Percentiles rank a stretch among this genome's conserved stretches.
Evolutionary conservation across 176 grass and related monocot species (phyloP).

Genomic region (Musa itinerans): DNA sequence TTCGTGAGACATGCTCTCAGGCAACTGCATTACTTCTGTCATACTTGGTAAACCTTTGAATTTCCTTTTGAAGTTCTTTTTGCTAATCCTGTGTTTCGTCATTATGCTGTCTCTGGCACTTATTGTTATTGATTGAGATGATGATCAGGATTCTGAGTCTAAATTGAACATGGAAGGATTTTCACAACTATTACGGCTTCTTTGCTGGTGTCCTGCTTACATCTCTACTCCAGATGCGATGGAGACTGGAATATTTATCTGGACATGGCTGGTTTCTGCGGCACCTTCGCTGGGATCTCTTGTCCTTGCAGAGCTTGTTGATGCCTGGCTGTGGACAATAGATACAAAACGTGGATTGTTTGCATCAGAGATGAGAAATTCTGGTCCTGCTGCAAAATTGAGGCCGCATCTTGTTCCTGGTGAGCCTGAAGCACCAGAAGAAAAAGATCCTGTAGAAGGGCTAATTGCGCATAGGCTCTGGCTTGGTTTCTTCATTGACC

Average conservation of each 20-base stretch:
- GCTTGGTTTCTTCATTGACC: slow-evolving; percentile 98
- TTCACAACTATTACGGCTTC: slow-evolving; percentile 87
- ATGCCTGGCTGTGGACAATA: slow-evolving; percentile 99
- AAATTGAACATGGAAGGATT: slow-evolving; percentile 82
- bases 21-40: slow-evolving; percentile 93
- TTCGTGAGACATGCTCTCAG: slow-evolving; percentile 97
- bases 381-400: slow-evolving; percentile 91
- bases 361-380: slow-evolving; percentile 93
- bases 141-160: slow-evolving; percentile 54
- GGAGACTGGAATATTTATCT: slow-evolving; percentile 98
- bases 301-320: slow-evolving; percentile 92
- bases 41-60: slow-evolving; percentile 55
- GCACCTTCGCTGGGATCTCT: slow-evolving; percentile 82
- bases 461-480: slow-evolving; percentile 92
- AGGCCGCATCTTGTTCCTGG: slow-evolving; percentile 92
- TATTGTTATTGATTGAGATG: slow-evolving; percentile 18
- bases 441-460: slow-evolving; percentile 90
- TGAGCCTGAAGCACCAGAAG: slow-evolving; percentile 71
- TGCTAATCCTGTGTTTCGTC: not conserved
- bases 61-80: not conserved
- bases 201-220: slow-evolving; percentile 99
- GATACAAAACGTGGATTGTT: slow-evolving; percentile 95
- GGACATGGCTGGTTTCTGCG: slow-evolving; percentile 98
- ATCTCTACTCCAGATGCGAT: slow-evolving; percentile 94
- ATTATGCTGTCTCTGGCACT: slow-evolving; percentile 19